phyloP scores from a whole-genome alignment of 371 early-diverging fungal genomes.

The Basidiobolus meristosporus region DNA sequence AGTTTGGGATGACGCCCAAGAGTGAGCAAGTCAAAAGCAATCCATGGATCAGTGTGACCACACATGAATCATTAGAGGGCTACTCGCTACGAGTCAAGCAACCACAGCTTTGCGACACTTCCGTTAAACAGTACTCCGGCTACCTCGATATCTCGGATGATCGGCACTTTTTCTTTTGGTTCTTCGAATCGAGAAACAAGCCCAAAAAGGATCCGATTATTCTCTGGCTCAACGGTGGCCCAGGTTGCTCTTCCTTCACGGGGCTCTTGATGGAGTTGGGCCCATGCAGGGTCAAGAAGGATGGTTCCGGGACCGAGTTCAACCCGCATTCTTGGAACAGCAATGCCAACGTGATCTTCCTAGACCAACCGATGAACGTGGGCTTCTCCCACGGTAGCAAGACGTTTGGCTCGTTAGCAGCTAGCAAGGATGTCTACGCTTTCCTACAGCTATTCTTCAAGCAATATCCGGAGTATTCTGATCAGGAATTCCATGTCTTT shows the following conservation, averaged over 20 bases:
- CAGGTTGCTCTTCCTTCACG: slow-evolving; percentile 57
- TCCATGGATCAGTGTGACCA: too few relatives aligned
- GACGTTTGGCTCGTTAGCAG: slow-evolving; percentile 21
- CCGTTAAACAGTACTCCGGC: slow-evolving; percentile 56
- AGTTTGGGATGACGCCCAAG: too few relatives aligned
- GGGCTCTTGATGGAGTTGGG: slow-evolving; percentile 58
- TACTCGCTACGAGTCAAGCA: slow-evolving; percentile 30
- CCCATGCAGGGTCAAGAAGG: slow-evolving; percentile 44
- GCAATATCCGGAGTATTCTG: slow-evolving; percentile 26
- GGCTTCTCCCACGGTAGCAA: slow-evolving; percentile 49
- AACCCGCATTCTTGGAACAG: slow-evolving; percentile 51
- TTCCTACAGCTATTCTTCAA: slow-evolving; percentile 47
- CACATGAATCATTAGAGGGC: too few relatives aligned
- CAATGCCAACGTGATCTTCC: slow-evolving; percentile 50
- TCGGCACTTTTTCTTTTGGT: slow-evolving; percentile 43
- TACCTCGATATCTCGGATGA: slow-evolving; percentile 48
- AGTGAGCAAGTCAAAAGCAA: too few relatives aligned
- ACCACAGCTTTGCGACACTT: slow-evolving; percentile 49
- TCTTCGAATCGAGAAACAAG: slow-evolving; percentile 52
- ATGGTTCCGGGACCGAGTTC: slow-evolving; percentile 23
- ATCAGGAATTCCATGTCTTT: slow-evolving; percentile 43
- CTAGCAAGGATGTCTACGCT: slow-evolving; percentile 52
- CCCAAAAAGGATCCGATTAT: slow-evolving; percentile 44
- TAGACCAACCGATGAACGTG: slow-evolving; percentile 62
- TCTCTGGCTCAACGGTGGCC: slow-evolving; percentile 63